Base-by-base conservation (phyloP, 73 alveolate genomes). In the Stentor roeselii region DNA sequence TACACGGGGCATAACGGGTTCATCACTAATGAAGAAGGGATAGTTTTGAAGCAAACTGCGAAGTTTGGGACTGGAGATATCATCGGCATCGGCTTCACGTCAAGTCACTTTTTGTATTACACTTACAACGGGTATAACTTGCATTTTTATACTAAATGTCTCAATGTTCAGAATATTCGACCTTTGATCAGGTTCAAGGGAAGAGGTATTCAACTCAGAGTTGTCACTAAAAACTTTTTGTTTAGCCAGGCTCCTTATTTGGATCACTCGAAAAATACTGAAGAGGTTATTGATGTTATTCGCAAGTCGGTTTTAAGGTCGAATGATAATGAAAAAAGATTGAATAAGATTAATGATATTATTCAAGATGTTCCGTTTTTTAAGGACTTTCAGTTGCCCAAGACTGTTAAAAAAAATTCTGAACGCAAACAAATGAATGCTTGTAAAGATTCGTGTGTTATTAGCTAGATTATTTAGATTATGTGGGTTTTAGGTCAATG, bases 71-170 rank as follows among this genome's bases (percentile, higher is more conserved):
- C 80, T 0, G 37, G 37, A 67, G 80, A 67, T 67, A 34, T 32
- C 15, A 67, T 67, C 11, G 80, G 80, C 42, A 67, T 67, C 34
- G 80, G 80, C 2, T 21, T 67, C 42, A 67, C 80, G 11, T 67
- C 80, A 1, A 32, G 80, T 1, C 37, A 67, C 37, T 21, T 67
- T 21, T 11, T 67, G 21, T 67, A 67, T 67, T 67, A 21, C 34
- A 67, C 80, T 34, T 67, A 67, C 37, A 67, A 67, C 34, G 80
- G 80, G 37, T 67, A 30, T 34, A 67, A 67, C 34, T 30, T 67
- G 80, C 80, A 67, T 67, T 11, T 32, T 0, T 67, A 67, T 32
- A 67, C 37, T 67, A 27, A 67, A 67, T 67, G 80, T 32, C 21
- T 11, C 11, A n/a, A 21, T 67, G 34, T 67, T 34, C 11, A 27